Base-by-base conservation (phyloP, 345 rosid species). In the Rhodamnia rubescens region DNA sequence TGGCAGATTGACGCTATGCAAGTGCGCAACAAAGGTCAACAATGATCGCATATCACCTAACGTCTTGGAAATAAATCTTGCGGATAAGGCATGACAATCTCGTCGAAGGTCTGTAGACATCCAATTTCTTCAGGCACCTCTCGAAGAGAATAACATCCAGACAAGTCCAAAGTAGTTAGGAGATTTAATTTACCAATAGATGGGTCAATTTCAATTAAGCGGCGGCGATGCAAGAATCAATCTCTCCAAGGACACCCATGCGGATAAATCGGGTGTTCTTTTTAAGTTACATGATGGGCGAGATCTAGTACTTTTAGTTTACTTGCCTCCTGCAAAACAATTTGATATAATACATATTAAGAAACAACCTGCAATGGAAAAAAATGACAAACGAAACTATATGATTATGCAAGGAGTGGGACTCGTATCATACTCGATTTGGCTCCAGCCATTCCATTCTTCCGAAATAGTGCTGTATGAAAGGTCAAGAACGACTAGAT, bases 141-240 rank as follows among this genome's bases (percentile, higher is more conserved):
- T 61, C 2, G 21, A 61, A 61, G 10, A 61, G 1, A 27, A 4
- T 1, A 1, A 27, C 74, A 61, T 14, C 21, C 40, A 8, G 5
- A 0, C 74, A 61, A 61, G 42, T 14, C 7, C 74, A 61, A 61
- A 14, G 21, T 3, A 61, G 2, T 15, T 3, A 61, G 21, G 21
- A 61, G 40, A 11, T 61, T 61, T 7, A 29, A 15, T 14, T 61
- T 27, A 61, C 74, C 21, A 29, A 61, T 61, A 2, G 74, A 61
- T 29, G 74, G 74, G 74, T 61, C 21, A 27, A 61, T 29, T 29
- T 61, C 42, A 61, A 15, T 61, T 61, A 61, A 29, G 16, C 75
- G 27, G 2, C 44, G 4, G 44, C 44, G 4, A 0, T 0, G 13
- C n/a, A 2, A 21, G 9, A 54, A 8, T 4, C 47, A 69, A 69